These are phyloP conservation scores for Pythium sp. DNA, from an alignment of 352 stramenopile genomes.

Conservation along the genomic window DNA sequence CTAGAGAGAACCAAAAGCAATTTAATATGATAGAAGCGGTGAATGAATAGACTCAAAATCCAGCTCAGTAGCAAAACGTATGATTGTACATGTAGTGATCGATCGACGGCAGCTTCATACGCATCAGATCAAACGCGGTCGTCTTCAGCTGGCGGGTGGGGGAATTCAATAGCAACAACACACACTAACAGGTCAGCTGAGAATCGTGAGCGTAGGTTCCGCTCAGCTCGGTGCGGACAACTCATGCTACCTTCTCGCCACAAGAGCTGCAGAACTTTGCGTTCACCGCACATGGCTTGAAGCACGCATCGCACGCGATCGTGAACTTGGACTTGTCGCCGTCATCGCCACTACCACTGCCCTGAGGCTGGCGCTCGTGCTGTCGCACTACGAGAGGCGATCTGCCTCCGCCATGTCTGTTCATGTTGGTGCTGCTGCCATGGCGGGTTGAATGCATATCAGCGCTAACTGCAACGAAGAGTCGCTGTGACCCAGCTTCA, in stretches of 20 bases:
- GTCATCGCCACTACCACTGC: neutral
- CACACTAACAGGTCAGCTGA: neutral
- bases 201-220: neutral
- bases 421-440: neutral
- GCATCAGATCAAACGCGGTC: neutral
- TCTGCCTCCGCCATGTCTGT: neutral
- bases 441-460: neutral
- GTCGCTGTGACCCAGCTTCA: neutral
- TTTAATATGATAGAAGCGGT: no score
- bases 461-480: neutral
- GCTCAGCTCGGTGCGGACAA: no score
- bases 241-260: neutral
- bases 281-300: neutral
- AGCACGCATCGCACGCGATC: neutral
- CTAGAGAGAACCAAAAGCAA: neutral
- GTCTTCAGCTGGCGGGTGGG: neutral
- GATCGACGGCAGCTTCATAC: slow-evolving; percentile 7
- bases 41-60: no score
- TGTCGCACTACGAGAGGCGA: neutral
- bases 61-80: neutral
- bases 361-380: neutral
- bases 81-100: slow-evolving; percentile 1
- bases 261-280: neutral
- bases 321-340: neutral
- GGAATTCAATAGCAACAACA: neutral